Percentiles rank a stretch among this genome's conserved stretches.
Conservation (phyloP, 371 early-diverging fungal species). For the Sporodiniella umbellata region DNA sequence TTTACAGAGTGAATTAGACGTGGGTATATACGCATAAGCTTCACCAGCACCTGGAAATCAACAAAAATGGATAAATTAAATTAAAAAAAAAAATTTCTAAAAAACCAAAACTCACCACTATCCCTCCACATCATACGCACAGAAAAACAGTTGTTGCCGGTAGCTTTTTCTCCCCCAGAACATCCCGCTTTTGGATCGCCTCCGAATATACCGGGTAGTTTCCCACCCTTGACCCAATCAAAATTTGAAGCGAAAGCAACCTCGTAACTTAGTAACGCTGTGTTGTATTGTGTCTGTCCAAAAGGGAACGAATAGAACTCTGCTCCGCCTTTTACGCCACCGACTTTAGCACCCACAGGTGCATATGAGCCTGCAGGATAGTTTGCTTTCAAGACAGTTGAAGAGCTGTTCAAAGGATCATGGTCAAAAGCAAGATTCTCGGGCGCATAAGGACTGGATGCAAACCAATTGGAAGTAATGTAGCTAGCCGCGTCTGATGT, state of each 20-base stretch:
- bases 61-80: background rate
- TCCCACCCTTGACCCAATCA: slow-evolving; percentile 55
- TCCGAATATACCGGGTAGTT: slow-evolving; percentile 50
- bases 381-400: slow-evolving; percentile 9
- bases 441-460: slow-evolving; percentile 10
- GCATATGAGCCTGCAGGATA: slow-evolving; percentile 23
- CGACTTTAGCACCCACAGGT: slow-evolving; percentile 21
- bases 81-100: background rate
- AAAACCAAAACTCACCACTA: slow-evolving; percentile 24
- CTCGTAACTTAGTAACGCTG: slow-evolving; percentile 49
- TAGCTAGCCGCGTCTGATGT: slow-evolving; percentile 3
- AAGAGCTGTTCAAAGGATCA: slow-evolving; percentile 10
- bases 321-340: slow-evolving; percentile 38
- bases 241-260: slow-evolving; percentile 53
- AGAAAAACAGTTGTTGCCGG: slow-evolving; percentile 38
- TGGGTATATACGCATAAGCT: slow-evolving; percentile 47
- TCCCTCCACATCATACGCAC: slow-evolving; percentile 49
- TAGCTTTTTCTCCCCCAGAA: slow-evolving; percentile 41
- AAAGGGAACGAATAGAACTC: slow-evolving; percentile 51
- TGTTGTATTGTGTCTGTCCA: slow-evolving; percentile 27
- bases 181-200: slow-evolving; percentile 40
- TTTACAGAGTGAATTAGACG: slow-evolving; percentile 31
- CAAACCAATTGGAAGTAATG: slow-evolving; percentile 11
- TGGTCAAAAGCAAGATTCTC: slow-evolving; percentile 6
- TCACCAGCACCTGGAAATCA: slow-evolving; percentile 15